phyloP scores from a whole-genome alignment of 2,329 filamentous ascomycete genomes.

The Aspergillus pseudotamarii region DNA sequence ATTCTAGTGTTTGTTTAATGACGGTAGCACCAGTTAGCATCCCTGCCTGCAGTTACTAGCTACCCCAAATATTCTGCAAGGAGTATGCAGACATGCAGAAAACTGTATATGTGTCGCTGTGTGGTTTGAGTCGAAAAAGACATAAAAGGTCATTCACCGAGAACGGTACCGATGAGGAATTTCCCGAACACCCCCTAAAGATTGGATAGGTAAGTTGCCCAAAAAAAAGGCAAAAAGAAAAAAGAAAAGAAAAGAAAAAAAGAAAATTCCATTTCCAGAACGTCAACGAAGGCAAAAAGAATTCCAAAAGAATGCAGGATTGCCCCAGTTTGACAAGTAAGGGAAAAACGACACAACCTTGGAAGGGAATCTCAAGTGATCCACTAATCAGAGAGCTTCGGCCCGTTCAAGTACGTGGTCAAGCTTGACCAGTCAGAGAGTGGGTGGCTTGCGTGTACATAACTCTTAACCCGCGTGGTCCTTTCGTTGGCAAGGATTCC shows the following conservation, averaged over 20 bases:
- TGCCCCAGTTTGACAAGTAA: constrained; percentile 2
- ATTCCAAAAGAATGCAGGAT: constrained; percentile 6
- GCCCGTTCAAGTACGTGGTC: constrained; percentile 6
- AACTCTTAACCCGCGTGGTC: constrained; percentile 4
- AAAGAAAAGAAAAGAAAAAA: background rate
- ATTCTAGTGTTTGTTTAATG: constrained; percentile 2
- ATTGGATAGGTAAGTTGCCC: background rate
- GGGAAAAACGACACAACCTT: background rate
- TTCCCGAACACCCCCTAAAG: background rate
- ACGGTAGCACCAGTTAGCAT: background rate
- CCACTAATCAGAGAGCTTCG: constrained; percentile 5
- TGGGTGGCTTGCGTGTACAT: constrained; percentile 5
- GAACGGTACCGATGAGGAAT: background rate
- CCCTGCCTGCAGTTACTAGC: background rate
- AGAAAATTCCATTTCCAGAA: constrained; percentile 1
- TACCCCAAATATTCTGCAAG: constrained; percentile 4
- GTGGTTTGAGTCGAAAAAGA: background rate
- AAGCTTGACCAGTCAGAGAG: background rate
- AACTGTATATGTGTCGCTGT: background rate
- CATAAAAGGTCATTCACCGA: background rate
- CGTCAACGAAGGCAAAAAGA: constrained; percentile 1
- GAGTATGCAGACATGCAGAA: constrained; percentile 2
- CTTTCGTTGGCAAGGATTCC: background rate
- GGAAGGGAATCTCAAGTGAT: background rate
- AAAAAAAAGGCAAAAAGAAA: background rate